These are phyloP conservation scores for Suillus spraguei DNA, from an alignment of 768 basidiomycete species.

Conservation along the genomic window DNA sequence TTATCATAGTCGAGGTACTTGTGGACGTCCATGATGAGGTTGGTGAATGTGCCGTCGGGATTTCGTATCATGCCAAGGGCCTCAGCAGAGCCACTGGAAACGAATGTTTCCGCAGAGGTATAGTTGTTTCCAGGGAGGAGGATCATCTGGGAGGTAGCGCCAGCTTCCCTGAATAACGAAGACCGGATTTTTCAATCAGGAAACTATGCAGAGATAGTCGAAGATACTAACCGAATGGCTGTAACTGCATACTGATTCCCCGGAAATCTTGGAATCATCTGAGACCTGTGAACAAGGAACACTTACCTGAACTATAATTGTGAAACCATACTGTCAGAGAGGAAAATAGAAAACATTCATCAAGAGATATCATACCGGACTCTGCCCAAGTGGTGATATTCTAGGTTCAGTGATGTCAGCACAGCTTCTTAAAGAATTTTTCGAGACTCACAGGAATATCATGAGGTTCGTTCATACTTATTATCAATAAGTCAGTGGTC, in stretches of 20 bases:
- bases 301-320: conserved; percentile 1
- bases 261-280: neutral
- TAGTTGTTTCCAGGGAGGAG: conserved; percentile 62
- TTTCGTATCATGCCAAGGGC: conserved; percentile 49
- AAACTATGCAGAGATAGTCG: neutral
- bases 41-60: conserved; percentile 46
- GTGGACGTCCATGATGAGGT: conserved; percentile 64
- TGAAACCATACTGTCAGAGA: neutral
- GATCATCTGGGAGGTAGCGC: conserved; percentile 56
- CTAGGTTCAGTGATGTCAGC: conserved; percentile 8
- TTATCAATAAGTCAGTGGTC: neutral
- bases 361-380: conserved; percentile 21
- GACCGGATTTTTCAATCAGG: neutral
- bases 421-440: neutral
- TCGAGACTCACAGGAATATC: conserved; percentile 42
- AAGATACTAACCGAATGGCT: conserved; percentile 59
- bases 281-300: neutral
- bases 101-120: conserved; percentile 52
- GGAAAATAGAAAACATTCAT: neutral
- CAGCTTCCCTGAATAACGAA: conserved; percentile 15
- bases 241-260: conserved; percentile 59
- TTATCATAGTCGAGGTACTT: conserved; percentile 62
- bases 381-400: conserved; percentile 50
- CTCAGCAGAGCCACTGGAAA: conserved; percentile 51
- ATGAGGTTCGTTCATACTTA: conserved; percentile 67